phyloP scores from a whole-genome alignment of 1,139 yeast species.

The Candida neerlandica region DNA sequence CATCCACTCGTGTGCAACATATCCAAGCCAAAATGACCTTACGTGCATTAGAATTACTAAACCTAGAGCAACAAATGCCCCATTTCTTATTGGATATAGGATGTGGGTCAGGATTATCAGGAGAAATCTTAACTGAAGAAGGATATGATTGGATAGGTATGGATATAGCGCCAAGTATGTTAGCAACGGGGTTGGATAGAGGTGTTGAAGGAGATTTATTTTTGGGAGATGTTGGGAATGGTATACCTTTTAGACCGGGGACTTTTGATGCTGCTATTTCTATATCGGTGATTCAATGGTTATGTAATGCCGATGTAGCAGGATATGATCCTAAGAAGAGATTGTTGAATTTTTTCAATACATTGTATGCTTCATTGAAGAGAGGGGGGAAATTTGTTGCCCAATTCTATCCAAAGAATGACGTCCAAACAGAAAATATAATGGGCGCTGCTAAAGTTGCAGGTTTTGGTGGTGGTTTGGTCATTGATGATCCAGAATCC shows the following conservation, averaged over 20 bases:
- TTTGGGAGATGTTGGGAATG: constrained; percentile 89
- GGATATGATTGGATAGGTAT: constrained; percentile 95
- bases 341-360: constrained; percentile 78
- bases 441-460: constrained; percentile 86
- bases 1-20: constrained; percentile 94
- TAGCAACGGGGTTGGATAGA: constrained; percentile 90
- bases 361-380: constrained; percentile 80
- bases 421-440: constrained; percentile 77
- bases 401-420: constrained; percentile 94
- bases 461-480: constrained; percentile 95
- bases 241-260: constrained; percentile 95
- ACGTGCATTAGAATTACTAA: constrained; percentile 84
- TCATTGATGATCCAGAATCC: constrained; percentile 91
- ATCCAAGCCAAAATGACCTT: constrained; percentile 98
- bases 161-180: constrained; percentile 96
- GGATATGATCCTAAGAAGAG: constrained; percentile 86
- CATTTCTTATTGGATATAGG: constrained; percentile 88
- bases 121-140: constrained; percentile 91
- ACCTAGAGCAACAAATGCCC: constrained; percentile 62
- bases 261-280: constrained; percentile 96
- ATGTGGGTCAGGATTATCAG: constrained; percentile 96
- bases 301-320: constrained; percentile 90
- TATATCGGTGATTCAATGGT: constrained; percentile 96
- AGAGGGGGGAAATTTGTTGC: constrained; percentile 98
- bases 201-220: constrained; percentile 93